A percentile compares a stretch with the other conserved stretches of the same genome.
phyloP scores from a whole-genome alignment of 2,329 filamentous ascomycete genomes.

The Aspergillus clavatus region DNA sequence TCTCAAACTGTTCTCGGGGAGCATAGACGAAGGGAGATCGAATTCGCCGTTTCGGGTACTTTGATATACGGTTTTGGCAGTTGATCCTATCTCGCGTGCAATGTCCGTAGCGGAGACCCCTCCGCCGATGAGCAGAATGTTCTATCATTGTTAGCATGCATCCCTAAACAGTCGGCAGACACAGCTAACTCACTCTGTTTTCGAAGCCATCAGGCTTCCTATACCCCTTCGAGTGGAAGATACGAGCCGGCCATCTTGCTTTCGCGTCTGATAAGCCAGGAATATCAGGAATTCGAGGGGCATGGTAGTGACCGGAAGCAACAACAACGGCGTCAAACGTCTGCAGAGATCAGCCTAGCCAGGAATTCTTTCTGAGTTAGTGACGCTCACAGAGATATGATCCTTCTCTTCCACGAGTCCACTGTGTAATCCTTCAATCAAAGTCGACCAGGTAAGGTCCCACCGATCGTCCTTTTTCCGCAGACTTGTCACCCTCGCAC shows the following conservation, averaged over 20 bases:
- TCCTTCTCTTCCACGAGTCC: slow-evolving; percentile 6
- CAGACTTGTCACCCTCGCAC: slow-evolving; percentile 55
- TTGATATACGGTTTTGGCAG: slow-evolving; percentile 47
- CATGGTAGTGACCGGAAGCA: slow-evolving; percentile 54
- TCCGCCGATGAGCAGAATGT: slow-evolving; percentile 53
- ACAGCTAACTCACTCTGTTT: slow-evolving; percentile 45
- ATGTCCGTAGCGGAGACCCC: slow-evolving; percentile 54
- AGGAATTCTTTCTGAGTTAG: too few species aligned
- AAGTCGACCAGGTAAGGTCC: slow-evolving; percentile 48
- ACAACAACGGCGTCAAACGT: slow-evolving; percentile 49
- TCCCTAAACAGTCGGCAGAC: background rate
- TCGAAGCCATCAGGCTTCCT: slow-evolving; percentile 45
- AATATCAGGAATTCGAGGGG: slow-evolving; percentile 47
- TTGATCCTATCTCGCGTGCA: slow-evolving; percentile 46
- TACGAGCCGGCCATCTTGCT: slow-evolving; percentile 39
- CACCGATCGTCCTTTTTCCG: slow-evolving; percentile 48
- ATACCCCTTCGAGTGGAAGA: slow-evolving; percentile 52
- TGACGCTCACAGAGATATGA: slow-evolving; percentile 7
- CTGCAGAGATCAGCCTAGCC: slow-evolving; percentile 8
- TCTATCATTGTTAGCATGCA: slow-evolving; percentile 30
- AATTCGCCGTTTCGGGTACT: slow-evolving; percentile 58
- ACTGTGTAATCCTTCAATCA: slow-evolving; percentile 23
- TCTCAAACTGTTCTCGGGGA: slow-evolving; percentile 52
- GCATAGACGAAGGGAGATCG: slow-evolving; percentile 51
- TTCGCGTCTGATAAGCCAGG: slow-evolving; percentile 47